Evolutionary conservation across 768 basidiomycete species (phyloP), one percentile per base, ranked within the genome.

Genomic region (Gloeopeniophorella convolvens): DNA sequence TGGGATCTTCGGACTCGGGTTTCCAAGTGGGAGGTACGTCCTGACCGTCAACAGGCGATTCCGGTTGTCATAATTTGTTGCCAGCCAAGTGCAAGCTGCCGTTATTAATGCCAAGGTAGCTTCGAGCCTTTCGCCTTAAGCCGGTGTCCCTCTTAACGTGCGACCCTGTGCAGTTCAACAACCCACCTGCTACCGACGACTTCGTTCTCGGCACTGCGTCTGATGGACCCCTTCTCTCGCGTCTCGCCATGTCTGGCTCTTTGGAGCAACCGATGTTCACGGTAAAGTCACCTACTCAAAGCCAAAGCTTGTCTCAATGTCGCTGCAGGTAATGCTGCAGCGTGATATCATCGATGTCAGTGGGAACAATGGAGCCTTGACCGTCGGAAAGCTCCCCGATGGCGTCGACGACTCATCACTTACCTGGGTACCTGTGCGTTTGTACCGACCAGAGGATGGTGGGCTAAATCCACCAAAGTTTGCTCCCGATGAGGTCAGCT

Each of bases 1-100:
- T 16, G 87, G 86, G 2, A 85, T 89, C 26, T 73, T 89, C 44
- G 87, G 86, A 0, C 69, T 88, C 11, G 87, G 87, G 0, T 89
- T 89, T 52, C 83, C 86, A 5, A 63, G 52, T 16, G 40, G 10
- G 21, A 57, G 55, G 55, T 57, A n/a, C 32, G 55, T 54, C 37
- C 21, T 31, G 16, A 15, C 10, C 24, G 8, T 16, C 20, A 2
- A 20, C 24, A 30, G 8, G 31, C 5, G 20, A n/a, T n/a, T 35
- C 5, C 23, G 11, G 2, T 10, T 24, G 34, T 39, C 21, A n/a
- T 11, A 18, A 31, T 20, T 15, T 5, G n/a, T 13, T 20, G 9
- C 21, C 11, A 56, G 55, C 24, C 33, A 28, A 28, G 47, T 57
- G 3, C 55, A 57, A 48, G 24, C 37, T 30, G 23, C 47, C 1